Evolutionary conservation across 1,284 basidiomycete genomes (phyloP), one percentile per base, ranked within the genome.

Genomic region (Cryptococcus floricola): DNA sequence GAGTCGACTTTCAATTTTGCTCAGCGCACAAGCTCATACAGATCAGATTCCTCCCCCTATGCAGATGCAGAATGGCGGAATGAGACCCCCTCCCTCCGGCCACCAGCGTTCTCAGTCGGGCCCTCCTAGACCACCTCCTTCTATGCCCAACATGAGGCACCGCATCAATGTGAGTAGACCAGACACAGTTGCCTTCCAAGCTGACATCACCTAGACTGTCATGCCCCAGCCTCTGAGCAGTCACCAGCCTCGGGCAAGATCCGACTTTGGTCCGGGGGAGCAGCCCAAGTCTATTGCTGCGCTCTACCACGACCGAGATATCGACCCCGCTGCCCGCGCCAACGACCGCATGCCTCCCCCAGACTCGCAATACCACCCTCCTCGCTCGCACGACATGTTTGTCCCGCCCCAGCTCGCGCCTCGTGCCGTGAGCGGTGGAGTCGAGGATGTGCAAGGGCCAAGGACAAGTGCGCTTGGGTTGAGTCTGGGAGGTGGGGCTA

Each of bases 141-240:
- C 66, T 6, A 68, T 69, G 65, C 66, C 66, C 2, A 63, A 64
- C 14, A 61, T 65, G 58, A 57, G 66, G 28, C 52, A 54, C n/a
- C 53, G 65, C 4, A 61, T 66, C 25, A 57, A 49, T 7, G 68
- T 70, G 45, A 62, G 64, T 48, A 18, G n/a, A 18, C 16, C 14
- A 28, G 28, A 16, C 23, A 45, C 10, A 8, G 9, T 43, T 16
- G 18, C 28, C 13, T 25, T 5, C 16, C 14, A 9, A 39, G 44
- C 42, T 38, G n/a, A 9, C 5, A 39, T 9, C 19, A 3, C 6
- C 18, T 45, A 68, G 66, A 55, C 61, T 16, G 60, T 63, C 4
- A 67, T 70, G 66, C 68, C 64, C 5, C 53, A 59, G 16, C 65
- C 54, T n/a, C 58, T 63, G 43, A 34, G 43, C 8, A 6, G n/a